Evolutionary conservation across 192 early-diverging fungal genomes (phyloP).

Genomic region (Podila epicladia): DNA sequence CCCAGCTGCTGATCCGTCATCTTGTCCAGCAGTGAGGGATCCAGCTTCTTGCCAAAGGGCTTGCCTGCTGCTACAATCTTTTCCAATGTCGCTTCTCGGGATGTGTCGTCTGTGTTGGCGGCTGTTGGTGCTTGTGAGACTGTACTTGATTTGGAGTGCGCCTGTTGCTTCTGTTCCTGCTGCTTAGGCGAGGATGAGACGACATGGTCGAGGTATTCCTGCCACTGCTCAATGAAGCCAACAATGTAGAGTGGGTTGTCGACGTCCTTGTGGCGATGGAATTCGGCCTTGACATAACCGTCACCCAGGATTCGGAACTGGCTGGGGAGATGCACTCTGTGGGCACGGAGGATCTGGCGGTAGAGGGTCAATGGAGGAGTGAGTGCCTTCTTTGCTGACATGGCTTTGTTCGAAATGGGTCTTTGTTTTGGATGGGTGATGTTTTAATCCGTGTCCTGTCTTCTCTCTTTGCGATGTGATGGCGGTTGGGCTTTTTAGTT

Average conservation of each 20-base stretch:
- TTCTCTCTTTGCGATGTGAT: background rate
- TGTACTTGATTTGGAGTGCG: background rate
- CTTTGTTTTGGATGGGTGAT: background rate
- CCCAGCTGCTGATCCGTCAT: slow-evolving; percentile 69
- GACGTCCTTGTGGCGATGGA: slow-evolving; percentile 61
- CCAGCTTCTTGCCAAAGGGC: slow-evolving; percentile 53
- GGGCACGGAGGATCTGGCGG: slow-evolving; percentile 60
- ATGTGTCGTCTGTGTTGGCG: background rate
- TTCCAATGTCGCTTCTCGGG: slow-evolving; percentile 38
- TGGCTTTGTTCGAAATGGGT: background rate
- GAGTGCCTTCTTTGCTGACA: slow-evolving; percentile 48
- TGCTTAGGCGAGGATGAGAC: slow-evolving; percentile 12
- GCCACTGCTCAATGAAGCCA: slow-evolving; percentile 67
- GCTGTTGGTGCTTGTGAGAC: slow-evolving; percentile 3
- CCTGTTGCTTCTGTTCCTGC: slow-evolving; percentile 8
- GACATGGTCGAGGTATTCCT: slow-evolving; percentile 54
- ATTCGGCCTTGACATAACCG: slow-evolving; percentile 70
- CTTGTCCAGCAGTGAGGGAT: slow-evolving; percentile 54
- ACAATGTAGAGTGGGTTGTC: slow-evolving; percentile 67
- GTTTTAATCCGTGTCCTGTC: background rate
- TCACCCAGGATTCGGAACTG: slow-evolving; percentile 65
- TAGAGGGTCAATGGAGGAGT: slow-evolving; percentile 64
- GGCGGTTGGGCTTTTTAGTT: no score
- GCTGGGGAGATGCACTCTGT: slow-evolving; percentile 55
- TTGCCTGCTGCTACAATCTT: slow-evolving; percentile 16